A percentile compares a stretch with the other conserved stretches of the same genome.
These are phyloP conservation scores for Cyberlindnera euphorbiiphila DNA, from an alignment of 805 yeast genomes.

Conservation along the genomic window DNA sequence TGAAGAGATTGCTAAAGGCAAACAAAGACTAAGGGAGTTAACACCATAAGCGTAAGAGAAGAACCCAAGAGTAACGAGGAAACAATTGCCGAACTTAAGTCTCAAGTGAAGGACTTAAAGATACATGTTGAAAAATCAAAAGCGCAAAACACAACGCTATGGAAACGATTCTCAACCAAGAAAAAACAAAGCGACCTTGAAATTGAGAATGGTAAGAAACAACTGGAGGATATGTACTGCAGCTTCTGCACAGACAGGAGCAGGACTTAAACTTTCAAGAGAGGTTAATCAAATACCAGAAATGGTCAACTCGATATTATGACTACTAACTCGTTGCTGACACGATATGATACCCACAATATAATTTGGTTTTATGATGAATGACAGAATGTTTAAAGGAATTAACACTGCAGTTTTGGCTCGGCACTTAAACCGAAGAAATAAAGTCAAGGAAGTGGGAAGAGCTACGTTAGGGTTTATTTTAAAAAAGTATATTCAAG, in stretches of 20 bases:
- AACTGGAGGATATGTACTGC: constrained; percentile 15
- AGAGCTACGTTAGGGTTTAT: too few relatives aligned
- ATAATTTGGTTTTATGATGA: neutral
- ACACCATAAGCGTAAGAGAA: neutral
- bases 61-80: neutral
- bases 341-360: neutral
- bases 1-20: constrained; percentile 8
- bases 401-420: too few relatives aligned
- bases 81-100: neutral
- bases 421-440: too few relatives aligned
- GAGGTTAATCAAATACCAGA: constrained; percentile 16
- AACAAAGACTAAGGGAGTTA: constrained; percentile 4
- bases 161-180: constrained; percentile 7
- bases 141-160: constrained; percentile 4
- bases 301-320: constrained; percentile 1
- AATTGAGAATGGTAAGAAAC: constrained; percentile 14
- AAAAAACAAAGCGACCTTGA: constrained; percentile 16
- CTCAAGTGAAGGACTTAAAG: constrained; percentile 1
- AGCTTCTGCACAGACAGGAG: constrained; percentile 20
- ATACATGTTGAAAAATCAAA: constrained; percentile 1
- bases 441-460: too few relatives aligned
- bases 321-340: neutral
- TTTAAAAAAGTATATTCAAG: too few relatives aligned
- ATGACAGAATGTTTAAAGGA: constrained; percentile 3
- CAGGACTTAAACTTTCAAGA: constrained; percentile 21